A percentile compares a stretch with the other conserved stretches of the same genome.
These are phyloP conservation scores for Oryza longistaminata DNA, from an alignment of 176 grass and related monocot species.

Conservation along the genomic window DNA sequence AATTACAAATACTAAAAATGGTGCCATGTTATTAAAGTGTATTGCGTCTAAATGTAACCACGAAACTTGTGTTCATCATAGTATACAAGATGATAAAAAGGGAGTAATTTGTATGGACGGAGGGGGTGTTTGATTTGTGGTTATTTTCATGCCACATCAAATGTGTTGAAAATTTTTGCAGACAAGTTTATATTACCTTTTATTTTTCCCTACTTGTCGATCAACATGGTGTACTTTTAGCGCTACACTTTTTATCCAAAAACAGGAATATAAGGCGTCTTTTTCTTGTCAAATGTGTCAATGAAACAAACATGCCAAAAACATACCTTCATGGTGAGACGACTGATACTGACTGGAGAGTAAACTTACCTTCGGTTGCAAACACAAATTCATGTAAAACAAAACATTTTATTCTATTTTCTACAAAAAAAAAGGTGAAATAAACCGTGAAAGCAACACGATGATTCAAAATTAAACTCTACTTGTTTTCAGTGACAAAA, in stretches of 20 bases:
- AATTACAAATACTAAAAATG: too few relatives aligned
- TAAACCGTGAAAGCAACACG: neutral
- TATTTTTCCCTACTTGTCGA: neutral
- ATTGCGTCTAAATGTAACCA: too few relatives aligned
- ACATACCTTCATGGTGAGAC: neutral
- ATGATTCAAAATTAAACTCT: neutral
- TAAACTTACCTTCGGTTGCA: neutral
- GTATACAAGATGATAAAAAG: neutral
- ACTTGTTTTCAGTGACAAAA: too few relatives aligned
- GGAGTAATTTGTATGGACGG: neutral
- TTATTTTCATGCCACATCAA: neutral
- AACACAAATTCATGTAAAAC: neutral
- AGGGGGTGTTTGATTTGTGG: neutral
- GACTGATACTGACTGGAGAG: neutral
- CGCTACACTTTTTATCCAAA: neutral
- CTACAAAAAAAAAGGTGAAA: neutral
- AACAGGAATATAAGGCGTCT: neutral
- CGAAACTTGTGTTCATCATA: too few relatives aligned
- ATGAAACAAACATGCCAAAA: neutral
- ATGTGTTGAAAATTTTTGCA: neutral
- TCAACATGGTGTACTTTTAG: neutral
- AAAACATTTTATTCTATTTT: neutral
- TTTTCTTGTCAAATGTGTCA: neutral
- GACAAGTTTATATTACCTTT: neutral
- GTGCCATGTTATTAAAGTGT: too few relatives aligned